phyloP scores from a whole-genome alignment of 495 filamentous ascomycete genomes.

The Oleoguttula mirabilis region DNA sequence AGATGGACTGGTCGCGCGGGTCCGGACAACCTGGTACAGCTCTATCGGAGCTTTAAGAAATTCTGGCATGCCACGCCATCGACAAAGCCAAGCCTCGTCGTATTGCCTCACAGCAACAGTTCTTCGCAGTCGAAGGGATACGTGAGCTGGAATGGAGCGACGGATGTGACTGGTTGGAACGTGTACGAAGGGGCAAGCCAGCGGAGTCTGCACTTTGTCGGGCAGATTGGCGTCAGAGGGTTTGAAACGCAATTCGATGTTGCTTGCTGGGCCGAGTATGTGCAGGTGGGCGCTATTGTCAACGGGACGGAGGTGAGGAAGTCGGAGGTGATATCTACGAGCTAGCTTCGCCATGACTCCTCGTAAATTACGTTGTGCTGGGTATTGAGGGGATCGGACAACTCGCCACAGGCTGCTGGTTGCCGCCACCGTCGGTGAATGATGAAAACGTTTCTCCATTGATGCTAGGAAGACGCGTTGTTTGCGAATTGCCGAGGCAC shows the following conservation, averaged over 20 bases:
- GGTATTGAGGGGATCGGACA: too few species aligned
- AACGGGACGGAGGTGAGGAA: constrained; percentile 5
- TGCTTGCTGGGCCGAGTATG: not conserved
- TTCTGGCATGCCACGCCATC: constrained; percentile 14
- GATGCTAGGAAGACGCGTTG: too few species aligned
- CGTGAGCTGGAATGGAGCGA: constrained; percentile 15
- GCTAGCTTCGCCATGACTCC: too few species aligned
- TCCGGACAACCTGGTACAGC: constrained; percentile 3
- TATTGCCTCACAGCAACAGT: not conserved
- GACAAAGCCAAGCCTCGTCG: constrained; percentile 2
- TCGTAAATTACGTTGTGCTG: too few species aligned
- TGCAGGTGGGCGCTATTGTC: constrained; percentile 11
- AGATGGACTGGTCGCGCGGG: constrained; percentile 16
- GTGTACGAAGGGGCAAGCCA: not conserved
- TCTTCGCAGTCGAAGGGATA: constrained; percentile 1
- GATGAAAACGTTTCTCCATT: too few species aligned
- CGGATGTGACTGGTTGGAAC: constrained; percentile 7
- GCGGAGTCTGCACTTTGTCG: not conserved
- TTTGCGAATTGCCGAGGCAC: too few species aligned
- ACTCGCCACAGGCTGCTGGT: too few species aligned
- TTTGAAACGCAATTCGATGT: constrained; percentile 12
- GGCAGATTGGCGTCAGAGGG: constrained; percentile 3
- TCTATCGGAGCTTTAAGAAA: constrained; percentile 17
- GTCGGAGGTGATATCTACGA: too few species aligned
- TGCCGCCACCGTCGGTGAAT: too few species aligned